phyloP scores from a whole-genome alignment of 768 basidiomycete genomes.

The Hygrophorus russula region DNA sequence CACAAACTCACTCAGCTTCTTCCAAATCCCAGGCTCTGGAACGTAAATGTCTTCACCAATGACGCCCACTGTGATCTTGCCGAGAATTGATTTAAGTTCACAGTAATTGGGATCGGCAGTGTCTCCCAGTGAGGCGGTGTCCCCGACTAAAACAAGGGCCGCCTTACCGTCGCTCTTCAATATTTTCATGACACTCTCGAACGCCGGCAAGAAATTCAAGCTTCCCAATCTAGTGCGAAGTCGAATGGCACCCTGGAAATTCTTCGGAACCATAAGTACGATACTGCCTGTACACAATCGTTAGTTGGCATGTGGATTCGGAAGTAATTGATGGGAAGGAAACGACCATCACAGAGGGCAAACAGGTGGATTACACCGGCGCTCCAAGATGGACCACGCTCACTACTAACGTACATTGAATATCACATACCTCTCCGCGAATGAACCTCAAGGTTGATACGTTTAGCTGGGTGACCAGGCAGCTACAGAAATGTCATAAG shows the following conservation, averaged over 20 bases:
- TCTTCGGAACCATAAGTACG: conserved; percentile 16
- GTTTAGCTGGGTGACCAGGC: background rate
- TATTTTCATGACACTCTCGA: conserved; percentile 16
- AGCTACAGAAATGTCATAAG: background rate
- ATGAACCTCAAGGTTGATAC: conserved; percentile 6
- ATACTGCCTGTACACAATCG: conserved; percentile 11
- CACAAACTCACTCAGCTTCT: background rate
- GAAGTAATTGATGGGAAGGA: background rate
- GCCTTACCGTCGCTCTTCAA: conserved; percentile 22
- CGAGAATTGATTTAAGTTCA: conserved; percentile 23
- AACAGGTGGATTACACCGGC: background rate
- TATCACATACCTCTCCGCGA: conserved; percentile 3
- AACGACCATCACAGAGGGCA: background rate
- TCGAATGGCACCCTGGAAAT: conserved; percentile 20
- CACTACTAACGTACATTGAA: background rate
- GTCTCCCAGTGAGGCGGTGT: conserved; percentile 9
- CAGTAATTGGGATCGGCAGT: conserved; percentile 24
- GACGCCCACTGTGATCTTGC: conserved; percentile 32
- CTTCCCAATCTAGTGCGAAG: conserved; percentile 14
- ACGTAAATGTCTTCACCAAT: conserved; percentile 24
- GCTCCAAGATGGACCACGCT: background rate
- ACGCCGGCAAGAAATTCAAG: conserved; percentile 18
- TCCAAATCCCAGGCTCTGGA: conserved; percentile 1
- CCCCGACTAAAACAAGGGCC: conserved; percentile 25
- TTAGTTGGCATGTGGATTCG: background rate